phyloP scores from a whole-genome alignment of 768 basidiomycete species.

The Gautieria morchelliformis region DNA sequence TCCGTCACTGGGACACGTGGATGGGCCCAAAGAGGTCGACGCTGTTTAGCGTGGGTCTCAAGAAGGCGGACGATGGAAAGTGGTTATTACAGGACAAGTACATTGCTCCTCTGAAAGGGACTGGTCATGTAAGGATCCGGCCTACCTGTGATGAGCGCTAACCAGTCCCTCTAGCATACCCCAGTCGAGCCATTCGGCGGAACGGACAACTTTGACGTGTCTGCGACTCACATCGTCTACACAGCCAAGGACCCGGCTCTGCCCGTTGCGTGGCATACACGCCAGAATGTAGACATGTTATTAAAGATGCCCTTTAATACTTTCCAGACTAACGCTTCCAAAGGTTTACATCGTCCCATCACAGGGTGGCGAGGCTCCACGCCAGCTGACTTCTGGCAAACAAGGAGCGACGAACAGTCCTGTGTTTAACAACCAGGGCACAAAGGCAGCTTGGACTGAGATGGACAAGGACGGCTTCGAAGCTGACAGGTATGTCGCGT shows the following conservation, averaged over 20 bases:
- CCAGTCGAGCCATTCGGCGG: conserved; percentile 89
- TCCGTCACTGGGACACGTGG: conserved; percentile 78
- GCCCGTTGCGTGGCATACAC: conserved; percentile 77
- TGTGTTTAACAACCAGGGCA: conserved; percentile 54
- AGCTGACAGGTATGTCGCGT: conserved; percentile 51
- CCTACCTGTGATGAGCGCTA: conserved; percentile 3
- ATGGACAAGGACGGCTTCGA: conserved; percentile 85
- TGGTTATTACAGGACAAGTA: conserved; percentile 49
- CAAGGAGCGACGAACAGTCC: conserved; percentile 80
- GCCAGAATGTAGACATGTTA: conserved; percentile 53
- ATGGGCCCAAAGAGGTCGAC: conserved; percentile 58
- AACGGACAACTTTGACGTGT: conserved; percentile 71
- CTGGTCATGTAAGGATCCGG: conserved; percentile 48
- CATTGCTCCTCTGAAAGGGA: conserved; percentile 53
- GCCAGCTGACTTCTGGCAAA: conserved; percentile 69
- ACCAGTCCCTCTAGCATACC: conserved; percentile 34
- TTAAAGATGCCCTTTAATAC: background rate
- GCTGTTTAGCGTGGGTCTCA: conserved; percentile 60
- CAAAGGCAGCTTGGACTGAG: conserved; percentile 81
- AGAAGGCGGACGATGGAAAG: conserved; percentile 33
- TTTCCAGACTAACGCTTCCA: too few species aligned
- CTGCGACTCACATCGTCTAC: conserved; percentile 60
- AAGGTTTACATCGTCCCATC: conserved; percentile 68
- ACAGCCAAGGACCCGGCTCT: conserved; percentile 79
- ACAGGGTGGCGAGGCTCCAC: conserved; percentile 36